Base-by-base conservation (phyloP, 2,329 filamentous ascomycete species). In the Bretziella fagacearum region DNA sequence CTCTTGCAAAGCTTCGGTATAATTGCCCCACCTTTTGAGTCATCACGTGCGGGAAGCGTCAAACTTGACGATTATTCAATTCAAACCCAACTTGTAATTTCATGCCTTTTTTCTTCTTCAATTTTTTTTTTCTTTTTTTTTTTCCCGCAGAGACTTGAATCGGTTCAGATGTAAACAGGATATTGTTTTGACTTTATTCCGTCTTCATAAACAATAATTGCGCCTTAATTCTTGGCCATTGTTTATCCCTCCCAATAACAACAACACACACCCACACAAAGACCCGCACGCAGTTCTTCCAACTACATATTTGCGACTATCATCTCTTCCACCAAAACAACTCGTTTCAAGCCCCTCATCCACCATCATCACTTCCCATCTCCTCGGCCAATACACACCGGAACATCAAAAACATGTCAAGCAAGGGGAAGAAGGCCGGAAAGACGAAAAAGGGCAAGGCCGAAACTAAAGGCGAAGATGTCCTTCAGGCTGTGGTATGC, bases 391-490 rank as follows among this genome's bases (percentile, higher is more conserved):
- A 22, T 25, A n/a, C 13, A 42, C 11, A 29, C 10, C 26, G 18
- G n/a, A 32, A 7, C 23, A 2, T 18, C 32, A 7, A n/a, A 23
- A 30, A 10, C 22, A 51, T 51, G 49, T 47, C 49, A 6, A 51
- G 49, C 45, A 51, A 51, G 42, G 49, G 25, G 17, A 51, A 51
- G 23, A 51, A 51, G 56, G 61, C 62, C 50, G 57, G 59, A 51
- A 71, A 73, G 63, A 65, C 65, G 55, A 75, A 74, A 57, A 73
- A 73, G 58, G 55, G 68, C 50, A 59, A 64, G 55, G 62, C 68
- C 40, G 72, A 77, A 55, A 63, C 59, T 57, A 74, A 75, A 58
- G 64, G 67, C 55, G 73, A 77, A 54, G 71, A 76, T 58, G 67
- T 70, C 51, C 62, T 77, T 47, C 72, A 77, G 60, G 70, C 70